These are phyloP conservation scores for Evernia prunastri DNA, from an alignment of 495 filamentous ascomycete genomes.

Conservation along the genomic window DNA sequence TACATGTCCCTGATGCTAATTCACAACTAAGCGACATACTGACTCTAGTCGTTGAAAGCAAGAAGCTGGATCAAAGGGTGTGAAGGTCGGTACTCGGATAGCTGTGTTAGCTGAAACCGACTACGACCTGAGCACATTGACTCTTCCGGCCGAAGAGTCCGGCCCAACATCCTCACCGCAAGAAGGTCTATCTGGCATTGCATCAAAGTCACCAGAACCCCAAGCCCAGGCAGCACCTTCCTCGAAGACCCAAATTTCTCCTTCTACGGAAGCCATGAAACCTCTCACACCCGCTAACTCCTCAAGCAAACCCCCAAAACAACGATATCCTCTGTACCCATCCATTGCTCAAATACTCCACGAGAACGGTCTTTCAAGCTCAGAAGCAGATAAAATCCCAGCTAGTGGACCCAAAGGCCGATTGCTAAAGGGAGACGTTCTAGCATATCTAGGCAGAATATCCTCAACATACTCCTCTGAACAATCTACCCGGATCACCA, in stretches of 20 bases:
- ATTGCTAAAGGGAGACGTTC: slow-evolving; percentile 89
- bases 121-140: slow-evolving; percentile 62
- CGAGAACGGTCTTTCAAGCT: slow-evolving; percentile 63
- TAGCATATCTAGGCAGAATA: slow-evolving; percentile 80
- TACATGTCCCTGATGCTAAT: slow-evolving; percentile 18
- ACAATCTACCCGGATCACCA: slow-evolving; percentile 59
- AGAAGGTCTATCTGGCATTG: slow-evolving; percentile 27
- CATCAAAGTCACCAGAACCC: slow-evolving; percentile 26
- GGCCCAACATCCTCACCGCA: slow-evolving; percentile 33
- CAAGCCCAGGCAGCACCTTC: slow-evolving; percentile 30
- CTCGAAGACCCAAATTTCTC: slow-evolving; percentile 29
- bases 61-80: slow-evolving; percentile 59
- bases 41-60: slow-evolving; percentile 31
- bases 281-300: slow-evolving; percentile 35
- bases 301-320: slow-evolving; percentile 51
- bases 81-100: slow-evolving; percentile 68
- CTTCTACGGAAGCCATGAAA: slow-evolving; percentile 26
- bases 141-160: slow-evolving; percentile 59
- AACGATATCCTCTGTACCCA: slow-evolving; percentile 75
- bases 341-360: slow-evolving; percentile 78
- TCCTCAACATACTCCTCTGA: slow-evolving; percentile 59
- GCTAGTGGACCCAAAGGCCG: slow-evolving; percentile 84
- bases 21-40: background rate
- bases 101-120: slow-evolving; percentile 68
- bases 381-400: slow-evolving; percentile 70